Evolutionary conservation across 164 flowering plant species (phyloP).

Genomic region (Vitis rotundifolia): DNA sequence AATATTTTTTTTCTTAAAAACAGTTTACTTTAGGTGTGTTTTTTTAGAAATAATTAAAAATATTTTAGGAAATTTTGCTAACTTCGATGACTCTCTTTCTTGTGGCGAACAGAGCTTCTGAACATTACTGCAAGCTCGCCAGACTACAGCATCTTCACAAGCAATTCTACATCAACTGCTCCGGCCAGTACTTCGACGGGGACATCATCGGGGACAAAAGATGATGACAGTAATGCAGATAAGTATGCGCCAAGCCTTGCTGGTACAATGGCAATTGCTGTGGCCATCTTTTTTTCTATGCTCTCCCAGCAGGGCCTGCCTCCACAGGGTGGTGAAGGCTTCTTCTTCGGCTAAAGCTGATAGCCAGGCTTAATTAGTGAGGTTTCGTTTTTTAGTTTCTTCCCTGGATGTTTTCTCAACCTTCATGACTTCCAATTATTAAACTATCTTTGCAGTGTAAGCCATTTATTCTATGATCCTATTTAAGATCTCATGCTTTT

Average conservation of each 20-base stretch:
- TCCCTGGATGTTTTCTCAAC: no score
- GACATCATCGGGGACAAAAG: no score
- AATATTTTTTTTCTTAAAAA: no score
- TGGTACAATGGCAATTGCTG: conserved; percentile 8
- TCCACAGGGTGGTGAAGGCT: not conserved
- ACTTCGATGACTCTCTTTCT: not conserved
- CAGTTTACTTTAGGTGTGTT: not conserved
- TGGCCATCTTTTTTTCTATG: conserved; percentile 12
- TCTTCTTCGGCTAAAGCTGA: no score
- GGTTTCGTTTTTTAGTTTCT: no score
- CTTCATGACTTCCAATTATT: no score
- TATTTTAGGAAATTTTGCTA: not conserved
- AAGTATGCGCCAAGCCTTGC: conserved; percentile 9
- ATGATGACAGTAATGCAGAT: not conserved
- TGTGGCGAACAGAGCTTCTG: conserved; percentile 35
- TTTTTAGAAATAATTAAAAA: not conserved
- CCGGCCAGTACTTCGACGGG: not conserved
- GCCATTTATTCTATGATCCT: no score
- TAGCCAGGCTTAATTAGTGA: not conserved
- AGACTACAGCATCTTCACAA: conserved; percentile 40
- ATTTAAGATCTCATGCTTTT: no score
- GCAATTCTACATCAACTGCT: conserved; percentile 16
- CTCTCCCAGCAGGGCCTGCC: conserved; percentile 4
- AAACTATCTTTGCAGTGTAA: no score
- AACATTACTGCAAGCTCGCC: conserved; percentile 45